Evolutionary conservation across 2,329 filamentous ascomycete species (phyloP), one percentile per base, ranked within the genome.

Genomic region (Hymenoscyphus linearis): DNA sequence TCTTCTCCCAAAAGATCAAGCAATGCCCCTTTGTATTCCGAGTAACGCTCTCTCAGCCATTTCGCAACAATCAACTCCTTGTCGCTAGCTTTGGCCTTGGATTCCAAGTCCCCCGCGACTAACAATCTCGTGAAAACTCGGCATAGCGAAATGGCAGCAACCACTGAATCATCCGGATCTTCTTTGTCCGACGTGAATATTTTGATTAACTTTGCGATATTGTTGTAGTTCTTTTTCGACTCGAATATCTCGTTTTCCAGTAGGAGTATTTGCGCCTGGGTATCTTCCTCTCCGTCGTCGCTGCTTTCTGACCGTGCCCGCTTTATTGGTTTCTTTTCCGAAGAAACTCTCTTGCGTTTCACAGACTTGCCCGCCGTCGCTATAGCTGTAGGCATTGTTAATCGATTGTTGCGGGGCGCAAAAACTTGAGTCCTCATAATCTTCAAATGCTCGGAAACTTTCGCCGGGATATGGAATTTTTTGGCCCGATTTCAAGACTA

Each of bases 141-240:
- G 74, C 92, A 96, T 55, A 97, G 80, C 1, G 93, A 88, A 22
- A 97, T 87, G 0, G 88, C 85, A 0, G 92, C 89, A 36, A 90
- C 77, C 54, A 90, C 78, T 12, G 84, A 80, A 3, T 84, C 79
- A 52, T 87, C 82, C 1, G 78, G 74, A 18, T 82, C 78, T 22
- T 78, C 73, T 2, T 81, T 76, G 37, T 78, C 77, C 37, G 77
- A 78, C 70, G 82, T 73, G 40, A 85, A 76, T 69, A 85, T 82
- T 50, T 81, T 81, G 53, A 96, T 79, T 40, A 98, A 77, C 12
- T 82, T 84, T 7, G 85, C 82, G 70, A 98, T 93, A 72, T 96
- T 91, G 79, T 96, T 96, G 80, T 96, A 96, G 76, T 96, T 85
- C 74, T 92, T 91, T 71, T 86, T 89, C 56, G 92, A 96, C 74